Conservation (phyloP, 768 basidiomycete species). For the Boletus subparvulus region DNA sequence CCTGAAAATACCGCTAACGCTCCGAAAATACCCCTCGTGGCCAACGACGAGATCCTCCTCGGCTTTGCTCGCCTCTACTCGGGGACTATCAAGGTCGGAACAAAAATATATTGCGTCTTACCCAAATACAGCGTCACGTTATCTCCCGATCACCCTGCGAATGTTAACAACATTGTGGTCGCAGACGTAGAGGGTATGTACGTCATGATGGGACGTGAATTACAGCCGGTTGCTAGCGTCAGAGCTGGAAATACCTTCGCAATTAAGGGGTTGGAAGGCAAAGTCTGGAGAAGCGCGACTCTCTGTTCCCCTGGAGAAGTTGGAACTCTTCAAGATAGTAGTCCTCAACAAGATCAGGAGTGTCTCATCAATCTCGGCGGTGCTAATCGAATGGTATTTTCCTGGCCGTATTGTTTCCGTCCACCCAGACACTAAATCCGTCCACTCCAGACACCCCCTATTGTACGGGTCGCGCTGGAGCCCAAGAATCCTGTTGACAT, state of each 20-base stretch:
- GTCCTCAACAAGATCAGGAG: conserved; percentile 38
- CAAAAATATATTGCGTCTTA: conserved; percentile 67
- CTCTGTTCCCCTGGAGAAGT: conserved; percentile 65
- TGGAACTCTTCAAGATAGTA: conserved; percentile 39
- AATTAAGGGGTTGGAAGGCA: conserved; percentile 83
- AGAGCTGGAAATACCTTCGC: conserved; percentile 95
- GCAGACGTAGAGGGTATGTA: conserved; percentile 78
- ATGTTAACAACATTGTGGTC: conserved; percentile 59
- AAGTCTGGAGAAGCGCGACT: conserved; percentile 88
- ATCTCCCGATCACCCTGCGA: conserved; percentile 62
- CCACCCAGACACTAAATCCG: neutral
- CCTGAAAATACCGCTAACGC: neutral
- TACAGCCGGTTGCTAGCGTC: conserved; percentile 80
- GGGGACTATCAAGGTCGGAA: conserved; percentile 70
- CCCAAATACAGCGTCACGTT: conserved; percentile 80
- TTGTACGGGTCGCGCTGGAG: conserved; percentile 93
- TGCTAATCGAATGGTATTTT: conserved; percentile 58
- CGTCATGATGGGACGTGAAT: conserved; percentile 96
- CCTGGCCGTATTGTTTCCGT: neutral
- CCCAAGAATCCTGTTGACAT: conserved; percentile 81
- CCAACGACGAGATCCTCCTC: conserved; percentile 64
- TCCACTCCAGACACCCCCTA: conserved; percentile 67
- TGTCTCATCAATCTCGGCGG: conserved; percentile 82
- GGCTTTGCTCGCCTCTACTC: conserved; percentile 96
- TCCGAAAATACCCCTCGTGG: neutral